Conservation (phyloP, 2,329 filamentous ascomycete genomes). For the Tolypocladium nubicola region DNA sequence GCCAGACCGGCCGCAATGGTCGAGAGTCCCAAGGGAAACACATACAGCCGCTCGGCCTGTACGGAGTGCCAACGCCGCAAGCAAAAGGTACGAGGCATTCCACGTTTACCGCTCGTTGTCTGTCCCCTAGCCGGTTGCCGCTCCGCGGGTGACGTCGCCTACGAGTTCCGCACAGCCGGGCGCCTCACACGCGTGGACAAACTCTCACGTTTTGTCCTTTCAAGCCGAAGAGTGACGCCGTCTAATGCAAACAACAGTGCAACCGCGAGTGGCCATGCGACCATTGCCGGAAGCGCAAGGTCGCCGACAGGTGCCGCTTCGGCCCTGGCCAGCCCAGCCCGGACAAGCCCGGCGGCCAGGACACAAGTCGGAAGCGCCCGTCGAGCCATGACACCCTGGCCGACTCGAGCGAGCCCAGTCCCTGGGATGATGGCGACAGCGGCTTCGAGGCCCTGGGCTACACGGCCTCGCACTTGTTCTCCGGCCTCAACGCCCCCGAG, state of each 20-base stretch:
- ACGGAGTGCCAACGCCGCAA: slow-evolving; percentile 31
- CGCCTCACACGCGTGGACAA: neutral
- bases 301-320: slow-evolving; percentile 25
- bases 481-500: slow-evolving; percentile 14
- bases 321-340: slow-evolving; percentile 10
- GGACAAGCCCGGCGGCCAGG: slow-evolving; percentile 11
- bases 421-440: slow-evolving; percentile 14
- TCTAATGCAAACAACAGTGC: slow-evolving; percentile 14
- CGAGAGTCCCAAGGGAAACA: slow-evolving; percentile 4
- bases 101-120: neutral
- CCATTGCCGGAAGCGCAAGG: slow-evolving; percentile 28
- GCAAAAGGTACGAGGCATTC: slow-evolving; percentile 19
- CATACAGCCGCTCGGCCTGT: slow-evolving; percentile 23
- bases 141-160: neutral
- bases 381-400: slow-evolving; percentile 8
- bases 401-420: slow-evolving; percentile 9
- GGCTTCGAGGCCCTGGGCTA: slow-evolving; percentile 26
- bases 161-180: neutral
- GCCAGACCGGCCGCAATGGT: slow-evolving; percentile 5
- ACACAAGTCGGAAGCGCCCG: slow-evolving; percentile 12
- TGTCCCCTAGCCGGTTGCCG: neutral
- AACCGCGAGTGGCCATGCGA: slow-evolving; percentile 29
- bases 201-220: neutral
- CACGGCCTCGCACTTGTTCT: slow-evolving; percentile 20
- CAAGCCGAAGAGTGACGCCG: neutral